phyloP scores from a whole-genome alignment of 2,329 filamentous ascomycete species.

The Penicillium sp. region DNA sequence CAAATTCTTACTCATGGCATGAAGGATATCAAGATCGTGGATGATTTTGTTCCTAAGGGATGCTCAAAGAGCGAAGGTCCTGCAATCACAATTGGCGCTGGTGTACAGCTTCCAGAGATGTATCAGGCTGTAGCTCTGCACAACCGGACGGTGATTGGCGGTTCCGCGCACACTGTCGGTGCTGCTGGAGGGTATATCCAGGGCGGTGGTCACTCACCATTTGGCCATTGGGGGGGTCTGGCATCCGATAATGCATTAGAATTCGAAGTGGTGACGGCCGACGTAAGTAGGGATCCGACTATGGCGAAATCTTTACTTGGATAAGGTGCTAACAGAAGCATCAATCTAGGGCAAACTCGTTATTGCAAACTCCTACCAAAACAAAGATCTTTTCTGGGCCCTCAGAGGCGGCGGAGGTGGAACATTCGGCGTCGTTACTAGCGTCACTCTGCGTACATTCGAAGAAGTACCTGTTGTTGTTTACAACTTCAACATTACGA shows the following conservation, averaged over 20 bases:
- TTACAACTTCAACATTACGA: constrained; percentile 26
- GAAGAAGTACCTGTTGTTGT: constrained; percentile 40
- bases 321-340: not conserved
- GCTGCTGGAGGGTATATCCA: constrained; percentile 29
- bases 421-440: constrained; percentile 47
- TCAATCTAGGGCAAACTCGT: constrained; percentile 11
- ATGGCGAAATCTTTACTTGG: not conserved
- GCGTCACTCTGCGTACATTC: constrained; percentile 48
- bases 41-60: constrained; percentile 27
- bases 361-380: constrained; percentile 19
- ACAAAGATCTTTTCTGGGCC: constrained; percentile 52
- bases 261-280: constrained; percentile 30
- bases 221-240: constrained; percentile 35
- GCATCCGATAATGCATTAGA: constrained; percentile 42
- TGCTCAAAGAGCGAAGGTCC: constrained; percentile 15
- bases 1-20: constrained; percentile 41
- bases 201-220: constrained; percentile 37
- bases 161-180: constrained; percentile 17
- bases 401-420: constrained; percentile 58
- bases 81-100: constrained; percentile 18
- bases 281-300: constrained; percentile 24
- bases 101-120: constrained; percentile 17
- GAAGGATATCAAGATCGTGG: constrained; percentile 30
- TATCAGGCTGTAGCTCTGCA: constrained; percentile 14
- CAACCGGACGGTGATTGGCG: constrained; percentile 12